Evolutionary conservation across 2,329 filamentous ascomycete species (phyloP).

Genomic region (Exophiala dermatitidis): DNA sequence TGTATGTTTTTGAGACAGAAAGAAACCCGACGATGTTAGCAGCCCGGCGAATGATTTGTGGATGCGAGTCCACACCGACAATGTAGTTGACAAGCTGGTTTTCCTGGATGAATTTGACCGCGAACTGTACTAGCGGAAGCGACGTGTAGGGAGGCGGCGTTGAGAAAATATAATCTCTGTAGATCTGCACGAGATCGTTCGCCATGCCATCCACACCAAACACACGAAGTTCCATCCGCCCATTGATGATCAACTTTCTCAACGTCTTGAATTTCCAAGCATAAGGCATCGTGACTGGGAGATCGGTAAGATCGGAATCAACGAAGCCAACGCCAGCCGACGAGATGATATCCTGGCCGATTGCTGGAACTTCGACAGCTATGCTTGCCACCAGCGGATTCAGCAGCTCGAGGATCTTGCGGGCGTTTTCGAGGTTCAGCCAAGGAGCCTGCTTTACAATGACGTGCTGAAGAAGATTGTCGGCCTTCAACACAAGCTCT

Average conservation of each 20-base stretch:
- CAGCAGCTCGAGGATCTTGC: constrained; percentile 33
- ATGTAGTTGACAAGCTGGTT: constrained; percentile 78
- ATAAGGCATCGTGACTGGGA: constrained; percentile 36
- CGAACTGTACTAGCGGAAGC: constrained; percentile 55
- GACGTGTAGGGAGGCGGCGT: constrained; percentile 39
- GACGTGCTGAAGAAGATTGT: constrained; percentile 34
- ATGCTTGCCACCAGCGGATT: constrained; percentile 31
- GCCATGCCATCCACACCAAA: constrained; percentile 70
- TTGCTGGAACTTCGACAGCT: constrained; percentile 29
- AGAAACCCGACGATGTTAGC: constrained; percentile 82
- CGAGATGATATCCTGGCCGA: constrained; percentile 35
- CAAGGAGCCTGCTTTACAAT: constrained; percentile 39
- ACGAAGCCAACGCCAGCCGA: constrained; percentile 21
- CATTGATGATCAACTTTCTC: constrained; percentile 67
- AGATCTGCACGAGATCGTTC: constrained; percentile 59
- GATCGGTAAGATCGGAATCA: constrained; percentile 26
- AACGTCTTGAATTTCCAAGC: constrained; percentile 64
- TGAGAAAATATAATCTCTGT: constrained; percentile 46
- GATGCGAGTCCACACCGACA: constrained; percentile 82
- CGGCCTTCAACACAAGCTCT: constrained; percentile 26
- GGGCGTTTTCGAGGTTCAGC: constrained; percentile 38
- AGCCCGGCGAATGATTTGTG: constrained; percentile 75
- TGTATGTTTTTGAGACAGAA: constrained; percentile 69
- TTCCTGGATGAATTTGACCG: constrained; percentile 61
- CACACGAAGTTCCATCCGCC: constrained; percentile 85